phyloP scores from a whole-genome alignment of 179 eudicot genomes.

The Patellifolia procumbens region DNA sequence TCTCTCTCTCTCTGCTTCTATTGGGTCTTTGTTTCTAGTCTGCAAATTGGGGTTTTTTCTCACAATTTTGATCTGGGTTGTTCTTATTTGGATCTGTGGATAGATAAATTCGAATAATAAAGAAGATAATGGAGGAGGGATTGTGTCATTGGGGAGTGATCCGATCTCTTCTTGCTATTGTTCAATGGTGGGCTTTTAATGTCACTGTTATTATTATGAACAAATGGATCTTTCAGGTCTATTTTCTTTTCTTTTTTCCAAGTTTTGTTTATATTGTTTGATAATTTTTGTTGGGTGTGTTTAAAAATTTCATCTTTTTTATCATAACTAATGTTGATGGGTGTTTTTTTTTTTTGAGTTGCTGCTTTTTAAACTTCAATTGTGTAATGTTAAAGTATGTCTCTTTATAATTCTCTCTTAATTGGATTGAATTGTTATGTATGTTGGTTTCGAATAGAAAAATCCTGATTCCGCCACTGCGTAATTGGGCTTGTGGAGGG shows the following conservation, averaged over 20 bases:
- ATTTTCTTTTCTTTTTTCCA: background rate
- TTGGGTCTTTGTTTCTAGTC: constrained; percentile 21
- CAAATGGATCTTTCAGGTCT: constrained; percentile 97
- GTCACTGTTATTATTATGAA: constrained; percentile 94
- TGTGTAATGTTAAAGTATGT: background rate
- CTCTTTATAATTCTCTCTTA: background rate
- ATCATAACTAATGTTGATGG: background rate
- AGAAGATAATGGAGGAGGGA: constrained; percentile 61
- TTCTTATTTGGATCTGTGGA: constrained; percentile 23
- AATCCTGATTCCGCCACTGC: background rate
- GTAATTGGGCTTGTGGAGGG: no score
- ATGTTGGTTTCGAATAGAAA: background rate
- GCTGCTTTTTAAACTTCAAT: background rate
- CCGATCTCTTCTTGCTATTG: constrained; percentile 74
- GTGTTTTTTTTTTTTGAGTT: constrained; percentile 16
- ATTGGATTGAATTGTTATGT: background rate
- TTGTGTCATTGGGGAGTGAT: constrained; percentile 72
- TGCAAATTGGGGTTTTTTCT: background rate
- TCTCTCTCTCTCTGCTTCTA: constrained; percentile 1
- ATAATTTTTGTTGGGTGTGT: background rate
- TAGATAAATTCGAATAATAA: constrained; percentile 6
- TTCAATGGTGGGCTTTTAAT: constrained; percentile 95
- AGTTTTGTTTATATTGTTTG: background rate
- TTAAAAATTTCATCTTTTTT: background rate
- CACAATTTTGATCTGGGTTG: constrained; percentile 29